Percentiles rank a stretch among this genome's conserved stretches.
These are phyloP conservation scores for Vaccinium myrtillus DNA, from an alignment of 148 eudicot species.

Conservation along the genomic window DNA sequence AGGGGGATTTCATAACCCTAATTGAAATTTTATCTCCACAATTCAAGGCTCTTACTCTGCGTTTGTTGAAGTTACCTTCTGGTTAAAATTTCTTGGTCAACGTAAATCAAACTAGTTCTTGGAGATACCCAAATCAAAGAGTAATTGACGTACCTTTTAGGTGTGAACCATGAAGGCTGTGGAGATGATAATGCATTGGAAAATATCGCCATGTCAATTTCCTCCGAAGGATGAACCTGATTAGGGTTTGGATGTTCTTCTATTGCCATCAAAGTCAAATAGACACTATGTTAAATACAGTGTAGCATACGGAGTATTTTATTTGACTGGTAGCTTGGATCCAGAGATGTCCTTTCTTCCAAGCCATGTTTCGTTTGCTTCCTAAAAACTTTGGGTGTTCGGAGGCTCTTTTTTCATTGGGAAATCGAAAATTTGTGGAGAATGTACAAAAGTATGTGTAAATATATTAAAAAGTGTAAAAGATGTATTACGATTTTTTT, in stretches of 20 bases:
- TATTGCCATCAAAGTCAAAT: neutral
- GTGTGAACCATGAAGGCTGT: constrained; percentile 76
- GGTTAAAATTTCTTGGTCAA: neutral
- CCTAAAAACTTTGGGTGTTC: too few species aligned
- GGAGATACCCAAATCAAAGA: neutral
- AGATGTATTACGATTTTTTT: too few species aligned
- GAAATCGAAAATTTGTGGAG: too few species aligned
- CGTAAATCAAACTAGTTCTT: neutral
- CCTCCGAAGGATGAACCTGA: constrained; percentile 29
- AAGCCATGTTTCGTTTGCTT: neutral
- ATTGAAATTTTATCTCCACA: neutral
- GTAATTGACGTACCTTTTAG: constrained; percentile 49
- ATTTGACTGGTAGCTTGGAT: constrained; percentile 11
- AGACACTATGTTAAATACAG: neutral
- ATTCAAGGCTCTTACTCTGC: neutral
- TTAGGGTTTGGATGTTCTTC: constrained; percentile 25
- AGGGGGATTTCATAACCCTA: neutral
- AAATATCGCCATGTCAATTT: constrained; percentile 25
- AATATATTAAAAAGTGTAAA: too few species aligned
- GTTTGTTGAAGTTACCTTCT: neutral
- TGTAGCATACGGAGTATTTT: neutral
- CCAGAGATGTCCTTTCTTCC: neutral
- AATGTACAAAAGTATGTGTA: too few species aligned
- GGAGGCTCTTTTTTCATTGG: neutral
- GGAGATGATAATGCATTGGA: constrained; percentile 24